Percentiles rank a stretch among this genome's conserved stretches.
These are phyloP conservation scores for Annona squamosa DNA, from an alignment of 164 flowering plant species.

Conservation along the genomic window DNA sequence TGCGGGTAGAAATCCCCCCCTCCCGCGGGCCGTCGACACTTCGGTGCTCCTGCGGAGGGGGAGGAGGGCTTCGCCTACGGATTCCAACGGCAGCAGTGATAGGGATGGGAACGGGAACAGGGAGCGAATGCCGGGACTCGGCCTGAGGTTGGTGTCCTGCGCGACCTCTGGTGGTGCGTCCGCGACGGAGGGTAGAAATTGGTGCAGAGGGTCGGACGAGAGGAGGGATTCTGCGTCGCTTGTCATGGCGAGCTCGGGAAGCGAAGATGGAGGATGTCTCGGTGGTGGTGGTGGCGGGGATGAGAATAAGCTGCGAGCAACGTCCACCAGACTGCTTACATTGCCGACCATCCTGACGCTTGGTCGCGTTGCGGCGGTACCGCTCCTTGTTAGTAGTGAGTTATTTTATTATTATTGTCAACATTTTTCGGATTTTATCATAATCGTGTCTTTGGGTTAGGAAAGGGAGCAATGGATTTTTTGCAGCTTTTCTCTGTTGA, in stretches of 20 bases:
- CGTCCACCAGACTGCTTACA: conserved; percentile 48
- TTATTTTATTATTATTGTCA: background rate
- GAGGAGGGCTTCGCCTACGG: no score
- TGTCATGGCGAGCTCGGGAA: conserved; percentile 7
- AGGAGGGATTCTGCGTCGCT: conserved; percentile 13
- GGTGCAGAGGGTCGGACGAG: conserved; percentile 6
- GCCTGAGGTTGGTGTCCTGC: conserved; percentile 12
- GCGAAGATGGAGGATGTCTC: no score
- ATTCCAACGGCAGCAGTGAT: background rate
- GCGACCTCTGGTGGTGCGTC: conserved; percentile 10
- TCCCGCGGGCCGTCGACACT: background rate
- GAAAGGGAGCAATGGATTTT: background rate
- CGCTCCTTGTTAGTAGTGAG: conserved; percentile 63
- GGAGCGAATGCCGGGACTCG: conserved; percentile 1
- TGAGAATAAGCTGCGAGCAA: background rate
- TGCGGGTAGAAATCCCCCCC: background rate
- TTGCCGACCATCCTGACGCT: conserved; percentile 77
- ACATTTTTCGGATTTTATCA: background rate
- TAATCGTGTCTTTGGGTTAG: background rate
- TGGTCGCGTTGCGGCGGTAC: conserved; percentile 84
- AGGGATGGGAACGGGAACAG: background rate
- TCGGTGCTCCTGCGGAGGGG: conserved; percentile 5
- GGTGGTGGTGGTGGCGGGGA: background rate
- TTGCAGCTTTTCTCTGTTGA: background rate
- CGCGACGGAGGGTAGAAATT: conserved; percentile 2